phyloP scores from a whole-genome alignment of 2,329 filamentous ascomycete species.

The Fusarium sp. region DNA sequence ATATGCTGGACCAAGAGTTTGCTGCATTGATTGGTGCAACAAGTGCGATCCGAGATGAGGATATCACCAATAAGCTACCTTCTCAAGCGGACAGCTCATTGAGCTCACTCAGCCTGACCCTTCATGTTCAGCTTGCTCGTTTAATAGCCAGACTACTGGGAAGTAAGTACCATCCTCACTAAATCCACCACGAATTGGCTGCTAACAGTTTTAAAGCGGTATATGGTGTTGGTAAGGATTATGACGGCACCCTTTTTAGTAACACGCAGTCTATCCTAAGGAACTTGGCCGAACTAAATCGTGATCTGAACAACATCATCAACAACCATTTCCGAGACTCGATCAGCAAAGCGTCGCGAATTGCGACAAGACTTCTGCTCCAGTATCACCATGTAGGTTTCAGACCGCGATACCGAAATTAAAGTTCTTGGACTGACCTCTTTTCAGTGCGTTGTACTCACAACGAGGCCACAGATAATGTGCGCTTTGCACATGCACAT shows the following conservation, averaged over 20 bases:
- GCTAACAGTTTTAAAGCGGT: slow-evolving; percentile 22
- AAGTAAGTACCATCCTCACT: background rate
- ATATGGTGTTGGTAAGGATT: slow-evolving; percentile 43
- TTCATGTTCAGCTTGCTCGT: slow-evolving; percentile 41
- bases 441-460: slow-evolving; percentile 42
- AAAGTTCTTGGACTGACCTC: background rate
- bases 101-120: slow-evolving; percentile 37
- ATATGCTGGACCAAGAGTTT: slow-evolving; percentile 44
- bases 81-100: slow-evolving; percentile 43
- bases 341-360: slow-evolving; percentile 43
- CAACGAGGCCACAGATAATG: slow-evolving; percentile 45
- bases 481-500: slow-evolving; percentile 47
- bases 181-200: fast-evolving
- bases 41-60: slow-evolving; percentile 42
- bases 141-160: slow-evolving; percentile 38
- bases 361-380: slow-evolving; percentile 38
- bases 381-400: slow-evolving; percentile 41
- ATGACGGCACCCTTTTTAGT: slow-evolving; percentile 41
- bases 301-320: slow-evolving; percentile 41
- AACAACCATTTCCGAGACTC: slow-evolving; percentile 43
- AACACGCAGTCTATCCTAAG: slow-evolving; percentile 44
- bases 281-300: slow-evolving; percentile 39
- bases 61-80: slow-evolving; percentile 44
- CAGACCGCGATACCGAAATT: fast-evolving
- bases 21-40: slow-evolving; percentile 42